Base-by-base conservation (phyloP, 176 grass and related monocot genomes). In the Cenchrus fungigraminus region DNA sequence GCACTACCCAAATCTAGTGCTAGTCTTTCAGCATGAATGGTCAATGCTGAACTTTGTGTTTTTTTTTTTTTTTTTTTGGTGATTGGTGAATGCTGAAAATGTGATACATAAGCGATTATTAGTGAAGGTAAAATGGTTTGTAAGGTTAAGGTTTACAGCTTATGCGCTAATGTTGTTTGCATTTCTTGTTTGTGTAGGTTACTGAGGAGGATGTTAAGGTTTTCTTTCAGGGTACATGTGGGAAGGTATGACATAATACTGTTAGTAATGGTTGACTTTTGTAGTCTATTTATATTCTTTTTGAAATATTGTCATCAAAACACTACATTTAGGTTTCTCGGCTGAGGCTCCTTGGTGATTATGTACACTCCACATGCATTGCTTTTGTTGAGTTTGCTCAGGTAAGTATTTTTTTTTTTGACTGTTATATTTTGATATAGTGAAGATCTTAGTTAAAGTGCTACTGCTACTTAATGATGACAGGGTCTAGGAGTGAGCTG, bases 361-460 rank as follows among this genome's bases (percentile, higher is more conserved):
- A 86, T 73, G 84, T 95, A 67, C 95, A 98, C 74, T 95, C 91
- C 55, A 95, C 93, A 34, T 90, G 91, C 77, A 98, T 98, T 90
- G 95, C 93, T 20, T 98, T 98, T 89, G 93, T 98, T 87, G 95
- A 95, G 81, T 98, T 95, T 90, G 85, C 81, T 90, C 89, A 88
- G 65, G 95, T 98, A 52, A 83, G 52, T 29, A 34, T 55, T 22
- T n/a, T 76, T 55, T 22, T n/a, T 76, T 31, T 77, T 74, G 22
- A 22, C 47, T 56, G 28, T 16, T 84, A 46, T 71, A 72, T 20
- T 63, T 65, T 76, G 9, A 67, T 80, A 28, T 56, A 20, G 52
- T 51, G 56, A 58, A 54, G 11, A 37, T 51, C 64, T 72, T 74
- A 56, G 54, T 64, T 40, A 55, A 60, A 49, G 22, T 66, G 6